phyloP scores from a whole-genome alignment of 805 yeast genomes.

The Scheffersomyces lignosus region DNA sequence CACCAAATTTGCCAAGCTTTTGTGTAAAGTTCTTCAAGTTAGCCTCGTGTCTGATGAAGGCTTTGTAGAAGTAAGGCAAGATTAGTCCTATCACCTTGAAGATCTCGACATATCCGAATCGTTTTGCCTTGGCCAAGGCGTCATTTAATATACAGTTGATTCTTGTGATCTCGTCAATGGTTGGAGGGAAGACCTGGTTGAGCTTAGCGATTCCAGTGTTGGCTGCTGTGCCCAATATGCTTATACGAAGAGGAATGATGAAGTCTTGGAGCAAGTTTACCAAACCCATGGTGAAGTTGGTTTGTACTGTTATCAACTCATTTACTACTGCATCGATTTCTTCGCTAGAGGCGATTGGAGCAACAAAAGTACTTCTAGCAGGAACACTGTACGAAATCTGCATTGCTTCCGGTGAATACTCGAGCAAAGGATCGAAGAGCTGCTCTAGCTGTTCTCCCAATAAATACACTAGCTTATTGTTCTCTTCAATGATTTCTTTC shows the following conservation, averaged over 20 bases:
- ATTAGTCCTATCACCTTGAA: slow-evolving; percentile 79
- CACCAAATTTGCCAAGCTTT: slow-evolving; percentile 43
- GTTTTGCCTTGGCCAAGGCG: slow-evolving; percentile 63
- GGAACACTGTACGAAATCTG: slow-evolving; percentile 72
- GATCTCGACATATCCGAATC: slow-evolving; percentile 73
- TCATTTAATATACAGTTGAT: slow-evolving; percentile 83
- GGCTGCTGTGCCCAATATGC: slow-evolving; percentile 56
- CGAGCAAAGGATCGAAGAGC: slow-evolving; percentile 84
- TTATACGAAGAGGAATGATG: slow-evolving; percentile 73
- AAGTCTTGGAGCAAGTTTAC: slow-evolving; percentile 77
- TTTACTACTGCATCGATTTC: slow-evolving; percentile 55
- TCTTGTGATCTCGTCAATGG: slow-evolving; percentile 90
- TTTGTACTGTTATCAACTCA: slow-evolving; percentile 71
- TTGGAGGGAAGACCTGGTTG: slow-evolving; percentile 87
- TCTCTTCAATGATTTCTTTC: slow-evolving; percentile 54
- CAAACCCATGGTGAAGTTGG: slow-evolving; percentile 67
- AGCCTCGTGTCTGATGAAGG: slow-evolving; percentile 92
- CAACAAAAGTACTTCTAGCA: background rate
- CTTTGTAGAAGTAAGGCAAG: slow-evolving; percentile 88
- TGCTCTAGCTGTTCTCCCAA: slow-evolving; percentile 87
- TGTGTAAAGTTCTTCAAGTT: slow-evolving; percentile 70
- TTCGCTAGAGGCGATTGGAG: slow-evolving; percentile 14
- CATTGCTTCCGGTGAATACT: slow-evolving; percentile 88
- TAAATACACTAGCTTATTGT: slow-evolving; percentile 72
- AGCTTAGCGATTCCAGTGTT: slow-evolving; percentile 61